phyloP scores from a whole-genome alignment of 2,329 filamentous ascomycete species.

The Colletotrichum sansevieriae region DNA sequence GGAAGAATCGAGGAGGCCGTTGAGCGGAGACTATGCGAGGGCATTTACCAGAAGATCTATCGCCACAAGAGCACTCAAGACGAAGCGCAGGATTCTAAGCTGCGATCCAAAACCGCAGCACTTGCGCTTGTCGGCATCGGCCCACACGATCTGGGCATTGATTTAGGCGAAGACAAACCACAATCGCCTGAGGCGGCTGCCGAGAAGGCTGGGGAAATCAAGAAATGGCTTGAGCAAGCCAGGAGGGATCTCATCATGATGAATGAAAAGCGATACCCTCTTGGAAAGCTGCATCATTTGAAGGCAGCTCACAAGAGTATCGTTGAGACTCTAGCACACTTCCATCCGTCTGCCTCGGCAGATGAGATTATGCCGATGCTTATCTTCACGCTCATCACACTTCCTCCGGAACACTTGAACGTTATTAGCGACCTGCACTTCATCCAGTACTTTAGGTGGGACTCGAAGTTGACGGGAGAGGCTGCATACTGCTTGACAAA shows the following conservation, averaged over 20 bases:
- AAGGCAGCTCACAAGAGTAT: slow-evolving; percentile 94
- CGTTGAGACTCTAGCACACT: slow-evolving; percentile 82
- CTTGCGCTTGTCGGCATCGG: slow-evolving; percentile 93
- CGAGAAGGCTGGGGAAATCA: slow-evolving; percentile 76
- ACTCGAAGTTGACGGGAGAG: slow-evolving; percentile 90
- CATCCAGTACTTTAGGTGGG: slow-evolving; percentile 90
- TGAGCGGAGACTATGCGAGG: slow-evolving; percentile 86
- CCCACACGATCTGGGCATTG: slow-evolving; percentile 84
- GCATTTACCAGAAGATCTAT: slow-evolving; percentile 89
- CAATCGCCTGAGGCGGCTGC: slow-evolving; percentile 69
- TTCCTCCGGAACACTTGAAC: slow-evolving; percentile 86
- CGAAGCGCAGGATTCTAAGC: slow-evolving; percentile 92
- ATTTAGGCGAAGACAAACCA: slow-evolving; percentile 70
- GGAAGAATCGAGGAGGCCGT: slow-evolving; percentile 88
- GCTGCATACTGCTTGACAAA: slow-evolving; percentile 97
- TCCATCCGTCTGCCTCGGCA: slow-evolving; percentile 85
- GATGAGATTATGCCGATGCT: slow-evolving; percentile 97
- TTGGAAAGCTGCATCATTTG: slow-evolving; percentile 91
- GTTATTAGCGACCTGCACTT: slow-evolving; percentile 96
- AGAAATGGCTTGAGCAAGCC: slow-evolving; percentile 78
- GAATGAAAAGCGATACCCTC: slow-evolving; percentile 87
- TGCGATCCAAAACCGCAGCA: slow-evolving; percentile 93
- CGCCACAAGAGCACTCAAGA: slow-evolving; percentile 92
- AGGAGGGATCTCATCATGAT: slow-evolving; percentile 80
- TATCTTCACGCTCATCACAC: slow-evolving; percentile 95